Evolutionary conservation across 2,329 filamentous ascomycete genomes (phyloP).

Genomic region (Cladosporium oxysporum): DNA sequence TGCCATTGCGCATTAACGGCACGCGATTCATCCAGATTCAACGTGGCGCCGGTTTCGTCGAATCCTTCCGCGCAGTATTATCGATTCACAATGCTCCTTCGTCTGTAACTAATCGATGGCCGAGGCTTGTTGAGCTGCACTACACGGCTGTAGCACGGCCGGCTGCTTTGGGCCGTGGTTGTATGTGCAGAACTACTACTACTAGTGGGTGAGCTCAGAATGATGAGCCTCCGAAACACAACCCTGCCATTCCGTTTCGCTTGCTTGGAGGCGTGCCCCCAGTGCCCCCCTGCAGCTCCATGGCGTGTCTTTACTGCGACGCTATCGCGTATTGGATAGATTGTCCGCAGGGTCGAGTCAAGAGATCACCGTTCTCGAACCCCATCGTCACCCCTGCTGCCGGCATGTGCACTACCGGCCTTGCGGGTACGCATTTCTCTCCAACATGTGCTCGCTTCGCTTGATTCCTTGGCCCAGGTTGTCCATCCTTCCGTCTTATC

Average conservation of each 20-base stretch:
- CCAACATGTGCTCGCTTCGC: conserved; percentile 1
- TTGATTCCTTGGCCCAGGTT: background rate
- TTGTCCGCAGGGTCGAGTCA: background rate
- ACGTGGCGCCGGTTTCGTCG: background rate
- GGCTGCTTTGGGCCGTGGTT: background rate
- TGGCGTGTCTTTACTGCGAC: conserved; percentile 5
- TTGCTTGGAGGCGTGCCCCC: background rate
- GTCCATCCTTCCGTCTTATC: conserved; percentile 7
- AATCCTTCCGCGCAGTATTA: background rate
- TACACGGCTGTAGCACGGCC: background rate
- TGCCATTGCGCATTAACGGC: background rate
- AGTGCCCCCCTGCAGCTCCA: background rate
- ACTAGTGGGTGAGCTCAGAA: background rate
- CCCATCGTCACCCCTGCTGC: conserved; percentile 9
- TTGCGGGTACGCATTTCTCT: background rate
- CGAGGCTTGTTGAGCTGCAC: background rate
- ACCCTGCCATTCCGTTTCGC: background rate
- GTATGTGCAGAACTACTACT: background rate
- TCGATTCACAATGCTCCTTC: conserved; percentile 3
- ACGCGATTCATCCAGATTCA: background rate
- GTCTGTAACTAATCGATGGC: background rate
- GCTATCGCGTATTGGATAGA: conserved; percentile 19
- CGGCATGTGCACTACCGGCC: background rate
- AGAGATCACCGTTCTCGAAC: background rate
- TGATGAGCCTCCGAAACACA: conserved; percentile 8